Conservation (phyloP, 441 rosid genomes). For the Capsella rubella region DNA sequence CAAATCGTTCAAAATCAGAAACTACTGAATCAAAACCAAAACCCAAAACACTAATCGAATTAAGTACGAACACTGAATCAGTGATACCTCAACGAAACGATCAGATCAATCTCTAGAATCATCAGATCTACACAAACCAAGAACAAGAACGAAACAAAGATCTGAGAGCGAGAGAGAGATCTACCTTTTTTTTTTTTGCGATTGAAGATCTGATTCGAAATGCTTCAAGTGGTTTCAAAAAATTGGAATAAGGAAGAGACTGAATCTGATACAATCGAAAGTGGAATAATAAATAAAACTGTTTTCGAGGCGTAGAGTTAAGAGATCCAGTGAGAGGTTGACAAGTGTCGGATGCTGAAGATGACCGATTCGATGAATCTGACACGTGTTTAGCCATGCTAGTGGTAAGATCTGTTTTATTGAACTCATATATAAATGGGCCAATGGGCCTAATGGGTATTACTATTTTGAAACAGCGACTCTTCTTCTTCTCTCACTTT, state of each 20-base stretch:
- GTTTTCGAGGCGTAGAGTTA: constrained; percentile 38
- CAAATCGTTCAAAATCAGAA: not conserved
- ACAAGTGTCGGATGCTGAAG: constrained; percentile 25
- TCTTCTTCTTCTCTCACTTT: not conserved
- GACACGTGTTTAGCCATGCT: constrained; percentile 36
- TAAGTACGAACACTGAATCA: not conserved
- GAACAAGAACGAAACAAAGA: not conserved
- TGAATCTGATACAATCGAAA: constrained; percentile 35
- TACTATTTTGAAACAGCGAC: not conserved
- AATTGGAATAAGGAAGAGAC: constrained; percentile 17
- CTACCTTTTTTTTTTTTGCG: constrained; percentile 1
- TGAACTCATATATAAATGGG: constrained; percentile 14
- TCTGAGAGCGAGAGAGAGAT: constrained; percentile 4
- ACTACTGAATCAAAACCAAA: not conserved
- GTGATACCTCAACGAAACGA: not conserved
- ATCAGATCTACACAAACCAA: constrained; percentile 21
- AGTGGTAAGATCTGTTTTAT: constrained; percentile 11
- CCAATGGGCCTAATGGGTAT: not conserved
- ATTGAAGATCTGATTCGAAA: constrained; percentile 32
- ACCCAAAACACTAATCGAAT: not conserved
- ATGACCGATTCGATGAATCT: not conserved
- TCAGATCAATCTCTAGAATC: constrained; percentile 6
- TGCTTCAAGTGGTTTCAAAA: constrained; percentile 3
- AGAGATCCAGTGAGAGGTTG: not conserved
- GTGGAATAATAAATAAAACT: constrained; percentile 18